Conservation (phyloP, 768 basidiomycete species). For the Hemileccinum impolitum region DNA sequence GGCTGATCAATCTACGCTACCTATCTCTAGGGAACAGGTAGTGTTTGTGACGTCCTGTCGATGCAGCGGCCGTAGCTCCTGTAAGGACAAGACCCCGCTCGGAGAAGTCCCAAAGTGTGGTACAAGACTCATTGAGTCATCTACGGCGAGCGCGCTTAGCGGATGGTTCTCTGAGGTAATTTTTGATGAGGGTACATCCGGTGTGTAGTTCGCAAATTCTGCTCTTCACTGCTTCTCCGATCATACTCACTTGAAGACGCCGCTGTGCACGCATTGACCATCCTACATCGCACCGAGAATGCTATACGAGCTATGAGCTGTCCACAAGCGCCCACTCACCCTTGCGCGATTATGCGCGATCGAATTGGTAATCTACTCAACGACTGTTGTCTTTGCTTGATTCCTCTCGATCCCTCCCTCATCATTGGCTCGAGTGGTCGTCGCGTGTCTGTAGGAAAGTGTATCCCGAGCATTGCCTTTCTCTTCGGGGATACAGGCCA, state of each 20-base stretch:
- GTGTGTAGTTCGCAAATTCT: constrained; percentile 5
- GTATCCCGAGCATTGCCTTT: background rate
- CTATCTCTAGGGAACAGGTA: constrained; percentile 3
- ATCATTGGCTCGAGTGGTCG: background rate
- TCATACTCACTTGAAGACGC: constrained; percentile 8
- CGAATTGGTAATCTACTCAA: background rate
- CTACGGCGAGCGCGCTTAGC: background rate
- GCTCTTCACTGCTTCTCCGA: constrained; percentile 10
- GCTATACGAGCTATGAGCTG: no score
- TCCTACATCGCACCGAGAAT: no score
- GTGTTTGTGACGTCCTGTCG: background rate
- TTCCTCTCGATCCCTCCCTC: no score
- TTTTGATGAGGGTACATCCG: background rate
- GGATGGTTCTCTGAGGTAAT: constrained; percentile 11
- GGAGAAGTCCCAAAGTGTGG: no score
- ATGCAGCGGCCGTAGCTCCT: background rate
- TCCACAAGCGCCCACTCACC: no score
- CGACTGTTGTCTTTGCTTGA: background rate
- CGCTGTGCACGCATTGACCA: constrained; percentile 1
- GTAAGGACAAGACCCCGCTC: no score
- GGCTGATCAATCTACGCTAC: constrained; percentile 5
- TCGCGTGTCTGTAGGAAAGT: background rate
- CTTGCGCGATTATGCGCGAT: background rate
- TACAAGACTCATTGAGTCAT: no score
- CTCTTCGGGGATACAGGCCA: background rate